Evolutionary conservation across 345 rosid species (phyloP).

Genomic region (Bruguiera gymnorhiza): DNA sequence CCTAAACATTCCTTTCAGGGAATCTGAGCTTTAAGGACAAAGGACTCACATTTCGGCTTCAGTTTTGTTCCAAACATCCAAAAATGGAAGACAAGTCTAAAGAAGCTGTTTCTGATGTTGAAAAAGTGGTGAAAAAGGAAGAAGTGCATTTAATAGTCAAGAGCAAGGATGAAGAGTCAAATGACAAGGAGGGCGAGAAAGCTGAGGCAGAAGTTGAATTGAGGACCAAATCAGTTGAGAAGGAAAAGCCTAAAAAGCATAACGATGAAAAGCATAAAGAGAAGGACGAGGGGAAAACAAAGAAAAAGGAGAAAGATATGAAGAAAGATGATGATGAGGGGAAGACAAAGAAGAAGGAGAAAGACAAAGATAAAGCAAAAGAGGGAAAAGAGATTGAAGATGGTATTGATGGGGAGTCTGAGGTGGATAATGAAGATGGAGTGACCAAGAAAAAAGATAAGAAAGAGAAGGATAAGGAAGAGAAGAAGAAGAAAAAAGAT

Average conservation of each 20-base stretch:
- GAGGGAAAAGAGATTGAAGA: background rate
- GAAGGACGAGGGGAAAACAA: background rate
- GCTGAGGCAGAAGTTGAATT: slow-evolving; percentile 49
- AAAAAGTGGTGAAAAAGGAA: slow-evolving; percentile 48
- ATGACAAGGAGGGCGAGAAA: slow-evolving; percentile 31
- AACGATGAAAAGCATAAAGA: slow-evolving; percentile 10
- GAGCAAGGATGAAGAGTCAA: slow-evolving; percentile 36
- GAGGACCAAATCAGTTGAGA: slow-evolving; percentile 56
- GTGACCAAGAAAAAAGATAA: background rate
- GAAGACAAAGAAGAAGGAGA: background rate
- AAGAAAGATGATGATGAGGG: slow-evolving; percentile 8
- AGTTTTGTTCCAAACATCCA: background rate
- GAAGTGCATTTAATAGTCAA: slow-evolving; percentile 50
- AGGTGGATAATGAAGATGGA: slow-evolving; percentile 3
- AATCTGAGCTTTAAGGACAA: slow-evolving; percentile 17
- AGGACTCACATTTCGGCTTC: slow-evolving; percentile 21
- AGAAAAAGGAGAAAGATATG: slow-evolving; percentile 1
- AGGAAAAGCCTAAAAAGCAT: slow-evolving; percentile 35
- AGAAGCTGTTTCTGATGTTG: slow-evolving; percentile 20
- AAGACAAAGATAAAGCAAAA: background rate
- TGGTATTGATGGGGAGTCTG: background rate
- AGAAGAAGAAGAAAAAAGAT: slow-evolving; percentile 10
- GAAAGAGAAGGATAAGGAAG: background rate
- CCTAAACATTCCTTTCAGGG: slow-evolving; percentile 10
- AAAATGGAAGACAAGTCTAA: slow-evolving; percentile 35